A percentile compares a stretch with the other conserved stretches of the same genome.
These are phyloP conservation scores for Amanita jacksonii DNA, from an alignment of 768 basidiomycete species.

Conservation along the genomic window DNA sequence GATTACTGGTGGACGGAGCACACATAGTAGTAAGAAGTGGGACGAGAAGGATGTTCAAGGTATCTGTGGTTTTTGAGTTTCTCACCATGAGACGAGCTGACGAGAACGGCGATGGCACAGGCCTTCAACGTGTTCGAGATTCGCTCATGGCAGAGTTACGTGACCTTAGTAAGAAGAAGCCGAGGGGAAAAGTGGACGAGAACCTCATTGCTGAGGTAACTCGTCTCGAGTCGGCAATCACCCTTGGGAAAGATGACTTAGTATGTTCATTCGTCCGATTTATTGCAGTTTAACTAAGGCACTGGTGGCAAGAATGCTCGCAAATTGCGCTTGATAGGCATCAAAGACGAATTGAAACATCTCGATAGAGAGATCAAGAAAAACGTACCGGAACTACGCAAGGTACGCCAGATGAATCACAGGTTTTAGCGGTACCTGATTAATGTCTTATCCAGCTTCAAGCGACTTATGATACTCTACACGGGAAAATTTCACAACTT, in stretches of 20 bases:
- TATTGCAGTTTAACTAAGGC: neutral
- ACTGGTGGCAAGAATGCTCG: slow-evolving; percentile 49
- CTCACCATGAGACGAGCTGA: neutral
- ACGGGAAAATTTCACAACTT: slow-evolving; percentile 45
- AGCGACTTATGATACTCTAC: slow-evolving; percentile 39
- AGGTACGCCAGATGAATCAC: slow-evolving; percentile 30
- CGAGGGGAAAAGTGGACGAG: slow-evolving; percentile 79
- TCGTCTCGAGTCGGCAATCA: slow-evolving; percentile 68
- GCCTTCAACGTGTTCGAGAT: slow-evolving; percentile 37
- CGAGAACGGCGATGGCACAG: neutral
- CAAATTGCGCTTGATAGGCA: slow-evolving; percentile 64
- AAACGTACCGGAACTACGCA: slow-evolving; percentile 59
- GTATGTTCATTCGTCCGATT: slow-evolving; percentile 30
- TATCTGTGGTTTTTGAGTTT: too few relatives aligned
- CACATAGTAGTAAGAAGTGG: slow-evolving; percentile 80
- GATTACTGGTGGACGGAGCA: slow-evolving; percentile 90
- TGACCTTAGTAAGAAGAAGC: slow-evolving; percentile 79
- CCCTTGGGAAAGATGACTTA: slow-evolving; percentile 74
- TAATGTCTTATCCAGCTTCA: slow-evolving; percentile 33
- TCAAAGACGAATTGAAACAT: slow-evolving; percentile 80
- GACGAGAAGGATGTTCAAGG: slow-evolving; percentile 91
- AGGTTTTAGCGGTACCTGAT: neutral
- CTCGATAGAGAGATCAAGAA: slow-evolving; percentile 62
- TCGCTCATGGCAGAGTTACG: slow-evolving; percentile 62
- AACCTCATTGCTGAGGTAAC: slow-evolving; percentile 65